Evolutionary conservation across 1,139 yeast genomes (phyloP).

Genomic region (Yamadazyma jaroonii): DNA sequence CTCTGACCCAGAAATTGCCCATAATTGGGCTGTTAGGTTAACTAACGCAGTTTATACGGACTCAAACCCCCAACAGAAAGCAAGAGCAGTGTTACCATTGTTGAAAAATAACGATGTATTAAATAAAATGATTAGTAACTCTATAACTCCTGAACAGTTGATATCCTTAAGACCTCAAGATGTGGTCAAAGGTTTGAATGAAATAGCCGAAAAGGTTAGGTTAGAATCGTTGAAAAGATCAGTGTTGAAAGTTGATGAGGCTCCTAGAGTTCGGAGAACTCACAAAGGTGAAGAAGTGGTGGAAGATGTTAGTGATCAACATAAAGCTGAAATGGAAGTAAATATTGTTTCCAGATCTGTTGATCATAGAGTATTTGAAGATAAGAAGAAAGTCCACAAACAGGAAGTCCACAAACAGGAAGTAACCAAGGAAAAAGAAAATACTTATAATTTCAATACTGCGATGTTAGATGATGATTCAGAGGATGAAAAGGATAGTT

Average conservation of each 20-base stretch:
- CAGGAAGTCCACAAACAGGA: not conserved
- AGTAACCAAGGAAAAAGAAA: not conserved
- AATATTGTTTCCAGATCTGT: constrained; percentile 39
- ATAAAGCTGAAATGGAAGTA: constrained; percentile 25
- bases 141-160: constrained; percentile 27
- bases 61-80: constrained; percentile 37
- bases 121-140: constrained; percentile 21
- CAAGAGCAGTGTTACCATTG: constrained; percentile 35
- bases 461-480: constrained; percentile 13
- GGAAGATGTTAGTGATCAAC: constrained; percentile 42
- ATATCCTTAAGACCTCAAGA: constrained; percentile 35
- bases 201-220: constrained; percentile 69
- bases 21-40: constrained; percentile 36
- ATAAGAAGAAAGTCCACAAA: constrained; percentile 3
- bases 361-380: constrained; percentile 38
- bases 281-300: constrained; percentile 84
- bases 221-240: constrained; percentile 64
- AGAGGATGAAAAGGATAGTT: constrained; percentile 8
- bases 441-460: constrained; percentile 6
- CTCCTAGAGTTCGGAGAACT: constrained; percentile 67
- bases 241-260: constrained; percentile 53
- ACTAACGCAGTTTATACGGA: constrained; percentile 38
- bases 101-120: constrained; percentile 30
- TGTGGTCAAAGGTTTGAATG: constrained; percentile 66
- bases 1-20: constrained; percentile 27